phyloP scores from a whole-genome alignment of 208 protist species.

The Trypanosoma mega region DNA sequence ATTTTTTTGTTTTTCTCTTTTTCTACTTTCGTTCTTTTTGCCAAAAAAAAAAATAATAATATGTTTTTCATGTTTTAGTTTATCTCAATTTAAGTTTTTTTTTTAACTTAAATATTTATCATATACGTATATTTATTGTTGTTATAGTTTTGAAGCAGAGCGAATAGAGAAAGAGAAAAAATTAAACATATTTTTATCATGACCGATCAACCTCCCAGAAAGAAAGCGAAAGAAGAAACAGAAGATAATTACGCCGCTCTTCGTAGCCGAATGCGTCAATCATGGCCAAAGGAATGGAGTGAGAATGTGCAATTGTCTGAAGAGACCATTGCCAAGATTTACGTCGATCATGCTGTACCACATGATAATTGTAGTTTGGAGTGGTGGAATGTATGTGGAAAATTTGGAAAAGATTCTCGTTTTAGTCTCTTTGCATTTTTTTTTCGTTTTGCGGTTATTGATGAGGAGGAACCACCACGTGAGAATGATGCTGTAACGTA shows the following conservation, averaged over 20 bases:
- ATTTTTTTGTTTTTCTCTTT: slow-evolving; percentile 19
- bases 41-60: slow-evolving; percentile 1
- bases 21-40: slow-evolving; percentile 7
- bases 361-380: slow-evolving; percentile 44
- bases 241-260: slow-evolving; percentile 28
- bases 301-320: not conserved
- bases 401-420: slow-evolving; percentile 29
- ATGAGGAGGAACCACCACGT: slow-evolving; percentile 34
- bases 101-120: not conserved
- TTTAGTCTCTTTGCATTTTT: slow-evolving; percentile 48
- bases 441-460: slow-evolving; percentile 36
- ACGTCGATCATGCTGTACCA: slow-evolving; percentile 35
- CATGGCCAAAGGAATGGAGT: slow-evolving; percentile 28
- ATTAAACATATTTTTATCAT: not conserved
- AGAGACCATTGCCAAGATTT: slow-evolving; percentile 24
- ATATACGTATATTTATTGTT: no score
- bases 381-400: slow-evolving; percentile 40
- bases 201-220: not conserved
- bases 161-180: not conserved
- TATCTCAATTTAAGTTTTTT: not conserved
- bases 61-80: not conserved
- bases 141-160: no score
- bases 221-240: not conserved
- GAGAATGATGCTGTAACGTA: slow-evolving; percentile 25
- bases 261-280: slow-evolving; percentile 33